Evolutionary conservation across 768 basidiomycete species (phyloP), one percentile per base, ranked within the genome.

Genomic region (Mycena capillaripes): DNA sequence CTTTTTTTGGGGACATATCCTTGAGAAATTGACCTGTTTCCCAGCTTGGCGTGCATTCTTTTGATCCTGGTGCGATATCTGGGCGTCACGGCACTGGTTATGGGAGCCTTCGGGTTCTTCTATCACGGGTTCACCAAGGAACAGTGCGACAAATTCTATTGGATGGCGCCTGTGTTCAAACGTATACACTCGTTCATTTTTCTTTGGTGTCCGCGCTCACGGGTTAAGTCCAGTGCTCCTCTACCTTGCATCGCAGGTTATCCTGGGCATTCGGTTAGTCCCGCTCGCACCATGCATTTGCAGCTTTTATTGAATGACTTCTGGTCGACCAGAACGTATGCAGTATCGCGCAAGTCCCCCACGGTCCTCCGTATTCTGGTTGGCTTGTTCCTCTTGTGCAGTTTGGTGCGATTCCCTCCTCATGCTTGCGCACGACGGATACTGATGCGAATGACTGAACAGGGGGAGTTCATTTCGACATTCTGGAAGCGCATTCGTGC

Each of bases 271-370:
- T 21, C 60, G 71, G 71, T 70, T 8, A 0, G 68, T 63, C 16
- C 29, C 52, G 14, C n/a, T n/a, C 19, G 4, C 8, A 11, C 7
- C 14, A 6, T 8, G 10, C 6, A 25, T 30, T 12, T 29, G 4
- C n/a, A 8, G 17, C 17, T 34, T 8, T 32, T 8, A 21, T 23
- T 58, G 38, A n/a, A 38, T 56, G 4, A 34, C 1, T 32, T 19
- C n/a, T n/a, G n/a, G 19, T 10, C 34, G 21, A 58, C 16, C 21
- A 71, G 70, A 17, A 72, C 71, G n/a, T 72, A 72, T 36, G 71
- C 71, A 11, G 71, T 72, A 4, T 72, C 71, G 30, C 65, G 71
- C n/a, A 72, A 63, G 32, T 68, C 59, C n/a, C 66, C 71, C 6
- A 4, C 10, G 6, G 60, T 72, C 10, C 34, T 72, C 7, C 27